phyloP scores from a whole-genome alignment of 2,329 filamentous ascomycete genomes.

The Colletotrichum navitas region DNA sequence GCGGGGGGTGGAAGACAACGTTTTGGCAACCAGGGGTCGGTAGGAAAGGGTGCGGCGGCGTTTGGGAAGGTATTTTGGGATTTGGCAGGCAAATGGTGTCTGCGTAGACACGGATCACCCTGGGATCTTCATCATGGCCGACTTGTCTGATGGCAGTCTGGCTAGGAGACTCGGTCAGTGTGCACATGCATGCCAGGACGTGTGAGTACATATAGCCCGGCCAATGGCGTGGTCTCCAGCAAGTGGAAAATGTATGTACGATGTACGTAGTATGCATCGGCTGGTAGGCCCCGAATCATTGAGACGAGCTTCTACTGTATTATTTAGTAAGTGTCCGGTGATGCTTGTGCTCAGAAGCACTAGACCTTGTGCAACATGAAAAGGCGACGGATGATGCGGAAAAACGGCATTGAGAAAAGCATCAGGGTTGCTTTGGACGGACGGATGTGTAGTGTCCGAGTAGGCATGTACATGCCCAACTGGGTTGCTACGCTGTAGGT shows the following conservation, averaged over 20 bases:
- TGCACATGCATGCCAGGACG: neutral
- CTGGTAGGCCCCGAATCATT: constrained; percentile 19
- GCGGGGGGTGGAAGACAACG: too few relatives aligned
- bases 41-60: constrained; percentile 9
- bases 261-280: neutral
- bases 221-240: neutral
- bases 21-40: neutral
- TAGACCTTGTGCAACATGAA: neutral
- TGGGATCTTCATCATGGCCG: constrained; percentile 22
- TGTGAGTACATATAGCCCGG: constrained; percentile 5
- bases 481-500: too few relatives aligned
- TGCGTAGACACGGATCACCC: constrained; percentile 38
- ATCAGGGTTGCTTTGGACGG: constrained; percentile 11
- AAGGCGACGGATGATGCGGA: neutral
- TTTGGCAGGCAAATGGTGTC: constrained; percentile 21
- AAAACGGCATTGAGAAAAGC: constrained; percentile 13
- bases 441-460: neutral
- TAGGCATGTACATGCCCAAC: too few relatives aligned
- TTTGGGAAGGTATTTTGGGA: constrained; percentile 11
- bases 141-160: neutral
- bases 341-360: too few relatives aligned
- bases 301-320: constrained; percentile 1
- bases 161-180: neutral
- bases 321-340: too few relatives aligned
- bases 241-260: neutral